Conservation (phyloP, 2,329 filamentous ascomycete genomes). For the Aplosporella prunicola region DNA sequence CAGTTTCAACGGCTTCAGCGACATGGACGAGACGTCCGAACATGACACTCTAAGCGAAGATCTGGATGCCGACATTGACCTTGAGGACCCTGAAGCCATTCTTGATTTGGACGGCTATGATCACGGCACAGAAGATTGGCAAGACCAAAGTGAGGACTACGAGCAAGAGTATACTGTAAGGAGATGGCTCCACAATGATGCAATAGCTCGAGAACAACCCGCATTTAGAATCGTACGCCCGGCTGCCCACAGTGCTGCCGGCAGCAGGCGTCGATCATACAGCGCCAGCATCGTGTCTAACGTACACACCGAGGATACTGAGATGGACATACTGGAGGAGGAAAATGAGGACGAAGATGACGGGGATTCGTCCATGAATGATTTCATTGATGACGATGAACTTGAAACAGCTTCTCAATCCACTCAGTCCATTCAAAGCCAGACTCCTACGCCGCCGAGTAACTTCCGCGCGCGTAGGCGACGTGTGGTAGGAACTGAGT, state of each 20-base stretch:
- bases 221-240: constrained; percentile 20
- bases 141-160: constrained; percentile 22
- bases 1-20: constrained; percentile 31
- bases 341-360: constrained; percentile 32
- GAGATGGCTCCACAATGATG: constrained; percentile 20
- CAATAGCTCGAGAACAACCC: constrained; percentile 23
- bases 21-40: constrained; percentile 35
- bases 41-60: constrained; percentile 23
- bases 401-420: constrained; percentile 18
- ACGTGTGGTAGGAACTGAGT: constrained; percentile 31
- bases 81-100: constrained; percentile 26
- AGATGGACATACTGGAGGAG: constrained; percentile 35
- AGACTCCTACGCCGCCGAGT: constrained; percentile 21
- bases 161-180: constrained; percentile 8
- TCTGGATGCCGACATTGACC: constrained; percentile 33
- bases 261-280: constrained; percentile 29
- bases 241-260: constrained; percentile 33
- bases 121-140: constrained; percentile 23
- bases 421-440: constrained; percentile 22
- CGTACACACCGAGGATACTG: constrained; percentile 26
- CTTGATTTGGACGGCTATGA: constrained; percentile 20
- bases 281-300: constrained; percentile 32
- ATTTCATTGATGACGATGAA: constrained; percentile 30
- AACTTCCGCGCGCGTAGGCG: constrained; percentile 20
- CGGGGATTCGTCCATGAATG: constrained; percentile 33